Percentiles rank a stretch among this genome's conserved stretches.
These are phyloP conservation scores for Alternaria gansuensis DNA, from an alignment of 2,329 filamentous ascomycete genomes.

Conservation along the genomic window DNA sequence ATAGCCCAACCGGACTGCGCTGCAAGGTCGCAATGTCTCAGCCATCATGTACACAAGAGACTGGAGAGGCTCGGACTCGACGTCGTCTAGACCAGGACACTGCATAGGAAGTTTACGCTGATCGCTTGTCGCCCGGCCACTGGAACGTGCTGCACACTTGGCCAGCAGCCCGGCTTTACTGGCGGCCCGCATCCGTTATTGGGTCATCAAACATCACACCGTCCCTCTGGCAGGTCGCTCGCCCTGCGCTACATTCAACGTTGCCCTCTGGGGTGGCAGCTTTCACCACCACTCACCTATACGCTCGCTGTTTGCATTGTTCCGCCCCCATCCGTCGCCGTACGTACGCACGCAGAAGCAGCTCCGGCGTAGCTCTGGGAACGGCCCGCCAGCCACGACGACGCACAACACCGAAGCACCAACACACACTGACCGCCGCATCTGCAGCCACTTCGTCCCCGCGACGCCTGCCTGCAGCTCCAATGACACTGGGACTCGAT, in stretches of 20 bases:
- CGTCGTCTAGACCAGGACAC: not conserved
- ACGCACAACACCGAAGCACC: slow-evolving; percentile 20
- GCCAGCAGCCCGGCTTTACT: slow-evolving; percentile 12
- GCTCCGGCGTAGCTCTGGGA: slow-evolving; percentile 18
- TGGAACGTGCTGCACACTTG: slow-evolving; percentile 16
- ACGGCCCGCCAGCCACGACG: slow-evolving; percentile 14
- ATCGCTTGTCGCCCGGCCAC: slow-evolving; percentile 12
- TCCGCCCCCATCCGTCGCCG: not conserved
- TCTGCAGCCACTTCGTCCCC: slow-evolving; percentile 11
- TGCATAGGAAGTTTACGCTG: slow-evolving; percentile 7
- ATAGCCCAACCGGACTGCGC: slow-evolving; percentile 6
- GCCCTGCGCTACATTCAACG: slow-evolving; percentile 14
- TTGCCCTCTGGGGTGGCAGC: slow-evolving; percentile 15
- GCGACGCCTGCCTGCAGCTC: slow-evolving; percentile 27
- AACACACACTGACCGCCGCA: slow-evolving; percentile 5
- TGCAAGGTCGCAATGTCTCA: slow-evolving; percentile 16
- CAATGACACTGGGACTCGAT: slow-evolving; percentile 38
- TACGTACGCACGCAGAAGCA: slow-evolving; percentile 6
- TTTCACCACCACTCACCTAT: slow-evolving; percentile 18
- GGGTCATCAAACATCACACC: slow-evolving; percentile 20
- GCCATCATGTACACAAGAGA: slow-evolving; percentile 15
- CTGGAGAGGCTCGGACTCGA: slow-evolving; percentile 13
- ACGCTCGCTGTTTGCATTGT: slow-evolving; percentile 20
- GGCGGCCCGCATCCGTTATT: slow-evolving; percentile 17
- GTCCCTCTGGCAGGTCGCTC: slow-evolving; percentile 12